These are phyloP conservation scores for Candida sithepensis DNA, from an alignment of 805 yeast species.

Conservation along the genomic window DNA sequence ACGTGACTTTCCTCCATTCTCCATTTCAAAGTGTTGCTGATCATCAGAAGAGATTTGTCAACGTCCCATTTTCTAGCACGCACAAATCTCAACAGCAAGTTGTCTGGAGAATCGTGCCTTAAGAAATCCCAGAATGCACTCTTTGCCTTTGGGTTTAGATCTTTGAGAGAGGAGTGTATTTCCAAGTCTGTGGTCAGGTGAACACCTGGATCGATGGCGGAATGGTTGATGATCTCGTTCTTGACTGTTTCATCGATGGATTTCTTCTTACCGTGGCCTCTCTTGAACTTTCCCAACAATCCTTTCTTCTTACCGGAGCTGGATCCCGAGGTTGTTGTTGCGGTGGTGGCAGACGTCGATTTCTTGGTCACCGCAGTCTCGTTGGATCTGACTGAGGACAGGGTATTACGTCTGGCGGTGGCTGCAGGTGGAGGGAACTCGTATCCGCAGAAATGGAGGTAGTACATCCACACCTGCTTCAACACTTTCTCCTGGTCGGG, in stretches of 20 bases:
- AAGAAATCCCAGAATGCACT: conserved; percentile 54
- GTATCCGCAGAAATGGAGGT: conserved; percentile 58
- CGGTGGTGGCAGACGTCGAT: too few relatives aligned
- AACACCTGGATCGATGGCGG: conserved; percentile 26
- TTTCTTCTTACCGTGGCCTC: conserved; percentile 23
- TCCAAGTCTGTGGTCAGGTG: conserved; percentile 30
- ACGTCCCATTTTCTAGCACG: conserved; percentile 87
- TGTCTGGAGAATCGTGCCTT: conserved; percentile 81
- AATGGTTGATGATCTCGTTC: conserved; percentile 19
- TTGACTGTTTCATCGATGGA: conserved; percentile 19
- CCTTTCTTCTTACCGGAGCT: conserved; percentile 30
- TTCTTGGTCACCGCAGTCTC: conserved; percentile 7
- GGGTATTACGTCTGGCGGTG: conserved; percentile 19
- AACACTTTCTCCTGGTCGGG: conserved; percentile 57
- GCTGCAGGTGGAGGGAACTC: conserved; percentile 15
- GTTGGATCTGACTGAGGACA: conserved; percentile 27
- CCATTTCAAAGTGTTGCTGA: conserved; percentile 74
- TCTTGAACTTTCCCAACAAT: conserved; percentile 26
- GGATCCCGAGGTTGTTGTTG: conserved; percentile 5
- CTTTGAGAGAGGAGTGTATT: conserved; percentile 48
- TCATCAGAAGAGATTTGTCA: conserved; percentile 65
- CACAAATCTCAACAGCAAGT: conserved; percentile 66
- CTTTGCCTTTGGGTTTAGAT: conserved; percentile 51
- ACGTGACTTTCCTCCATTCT: conserved; percentile 58
- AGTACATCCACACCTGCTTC: conserved; percentile 69